Conservation (phyloP, 768 basidiomycete species). For the Pleurotus pulmonarius region DNA sequence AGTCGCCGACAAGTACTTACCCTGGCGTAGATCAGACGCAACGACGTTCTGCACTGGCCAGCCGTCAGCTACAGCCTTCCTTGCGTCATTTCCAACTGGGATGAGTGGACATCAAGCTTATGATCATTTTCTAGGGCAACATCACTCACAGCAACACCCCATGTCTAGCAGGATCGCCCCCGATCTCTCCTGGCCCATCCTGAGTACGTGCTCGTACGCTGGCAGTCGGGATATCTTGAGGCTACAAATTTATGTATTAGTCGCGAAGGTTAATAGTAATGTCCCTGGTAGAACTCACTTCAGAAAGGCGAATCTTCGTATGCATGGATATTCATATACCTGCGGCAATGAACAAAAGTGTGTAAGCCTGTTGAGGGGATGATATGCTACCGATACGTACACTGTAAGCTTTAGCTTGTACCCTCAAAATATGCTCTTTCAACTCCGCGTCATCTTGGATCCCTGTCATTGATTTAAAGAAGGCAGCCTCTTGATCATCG, state of each 20-base stretch:
- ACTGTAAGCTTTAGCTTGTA: constrained; percentile 32
- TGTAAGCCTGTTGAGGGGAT: not conserved
- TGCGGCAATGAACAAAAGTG: constrained; percentile 3
- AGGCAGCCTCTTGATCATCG: constrained; percentile 23
- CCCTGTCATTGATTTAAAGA: constrained; percentile 32
- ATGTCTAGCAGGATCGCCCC: constrained; percentile 36
- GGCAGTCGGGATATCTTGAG: constrained; percentile 31
- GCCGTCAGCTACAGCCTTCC: constrained; percentile 37
- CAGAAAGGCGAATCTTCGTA: constrained; percentile 24
- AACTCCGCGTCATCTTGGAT: constrained; percentile 32
- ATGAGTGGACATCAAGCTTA: not conserved
- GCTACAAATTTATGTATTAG: constrained; percentile 1
- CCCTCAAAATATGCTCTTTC: constrained; percentile 32
- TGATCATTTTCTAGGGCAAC: no score
- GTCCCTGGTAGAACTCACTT: constrained; percentile 13
- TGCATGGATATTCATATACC: constrained; percentile 28
- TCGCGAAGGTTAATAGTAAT: not conserved
- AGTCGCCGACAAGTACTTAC: constrained; percentile 11
- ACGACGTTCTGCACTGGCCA: constrained; percentile 33
- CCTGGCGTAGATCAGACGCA: constrained; percentile 32
- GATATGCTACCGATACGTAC: constrained; percentile 9
- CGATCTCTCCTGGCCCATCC: constrained; percentile 19
- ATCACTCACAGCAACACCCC: constrained; percentile 39
- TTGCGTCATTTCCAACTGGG: constrained; percentile 35
- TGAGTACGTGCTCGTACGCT: constrained; percentile 26